Percentiles rank a stretch among this genome's conserved stretches.
Conservation (phyloP, 176 grass and related monocot species). For the Juncus effusus region DNA sequence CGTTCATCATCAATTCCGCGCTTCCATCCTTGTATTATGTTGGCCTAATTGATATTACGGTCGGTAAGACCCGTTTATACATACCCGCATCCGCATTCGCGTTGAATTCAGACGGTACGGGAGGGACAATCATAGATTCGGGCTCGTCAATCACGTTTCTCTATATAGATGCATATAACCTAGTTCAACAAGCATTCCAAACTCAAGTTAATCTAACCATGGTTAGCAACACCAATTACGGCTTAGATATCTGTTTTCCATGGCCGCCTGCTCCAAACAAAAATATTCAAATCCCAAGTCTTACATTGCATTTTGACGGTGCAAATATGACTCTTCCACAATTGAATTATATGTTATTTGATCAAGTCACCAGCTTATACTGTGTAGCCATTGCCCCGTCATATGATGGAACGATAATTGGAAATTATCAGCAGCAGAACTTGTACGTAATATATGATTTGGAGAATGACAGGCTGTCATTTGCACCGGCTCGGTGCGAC, state of each 20-base stretch:
- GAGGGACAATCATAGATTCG: slow-evolving; percentile 45
- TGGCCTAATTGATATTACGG: slow-evolving; percentile 27
- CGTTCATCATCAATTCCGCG: slow-evolving; percentile 25
- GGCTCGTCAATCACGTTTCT: slow-evolving; percentile 38
- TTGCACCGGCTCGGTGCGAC: slow-evolving; percentile 36
- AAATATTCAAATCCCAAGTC: slow-evolving; percentile 27
- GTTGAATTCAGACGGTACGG: slow-evolving; percentile 35
- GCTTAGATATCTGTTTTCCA: slow-evolving; percentile 51
- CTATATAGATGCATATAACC: slow-evolving; percentile 24
- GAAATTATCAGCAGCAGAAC: slow-evolving; percentile 65
- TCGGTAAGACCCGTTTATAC: slow-evolving; percentile 20
- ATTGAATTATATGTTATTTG: slow-evolving; percentile 42
- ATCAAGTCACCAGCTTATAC: slow-evolving; percentile 8
- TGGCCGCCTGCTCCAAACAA: background rate
- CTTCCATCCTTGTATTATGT: slow-evolving; percentile 26
- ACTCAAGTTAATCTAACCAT: slow-evolving; percentile 28
- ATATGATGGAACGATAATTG: slow-evolving; percentile 44
- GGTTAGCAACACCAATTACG: slow-evolving; percentile 27
- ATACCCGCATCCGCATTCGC: slow-evolving; percentile 27
- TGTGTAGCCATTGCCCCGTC: slow-evolving; percentile 36
- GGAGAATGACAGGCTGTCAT: slow-evolving; percentile 31
- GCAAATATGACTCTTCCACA: slow-evolving; percentile 44
- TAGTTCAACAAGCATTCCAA: slow-evolving; percentile 15
- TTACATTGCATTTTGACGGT: slow-evolving; percentile 55
- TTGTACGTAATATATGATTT: slow-evolving; percentile 58